Conservation (phyloP, 257 asterid species). For the Prunella vulgaris region DNA sequence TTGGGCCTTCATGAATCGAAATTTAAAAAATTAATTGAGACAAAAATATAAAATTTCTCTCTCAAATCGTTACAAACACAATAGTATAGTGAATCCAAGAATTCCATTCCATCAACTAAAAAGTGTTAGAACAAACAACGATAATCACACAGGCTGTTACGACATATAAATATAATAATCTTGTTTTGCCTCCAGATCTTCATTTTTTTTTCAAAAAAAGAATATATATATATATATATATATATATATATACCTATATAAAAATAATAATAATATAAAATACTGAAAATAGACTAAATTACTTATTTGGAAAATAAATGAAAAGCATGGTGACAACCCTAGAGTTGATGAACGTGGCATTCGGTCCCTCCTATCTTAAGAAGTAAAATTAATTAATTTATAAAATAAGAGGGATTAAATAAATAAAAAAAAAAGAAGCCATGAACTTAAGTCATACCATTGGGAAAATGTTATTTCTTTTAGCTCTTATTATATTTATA, state of each 20-base stretch:
- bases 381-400: neutral
- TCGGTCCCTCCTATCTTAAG: constrained; percentile 21
- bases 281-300: neutral
- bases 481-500: constrained; percentile 11
- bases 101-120: constrained; percentile 18
- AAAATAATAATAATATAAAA: neutral
- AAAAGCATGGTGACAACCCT: constrained; percentile 24
- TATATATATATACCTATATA: too few relatives aligned
- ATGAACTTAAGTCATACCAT: constrained; percentile 13
- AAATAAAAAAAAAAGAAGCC: too few relatives aligned
- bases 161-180: constrained; percentile 13
- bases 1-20: too few relatives aligned
- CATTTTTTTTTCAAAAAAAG: too few relatives aligned
- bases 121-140: constrained; percentile 11
- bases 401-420: constrained; percentile 18
- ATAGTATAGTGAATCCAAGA: constrained; percentile 6
- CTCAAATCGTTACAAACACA: neutral
- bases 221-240: too few relatives aligned
- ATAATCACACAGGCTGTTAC: neutral
- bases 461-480: constrained; percentile 16
- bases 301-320: constrained; percentile 5
- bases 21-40: too few relatives aligned
- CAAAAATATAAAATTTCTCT: too few relatives aligned
- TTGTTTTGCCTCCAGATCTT: constrained; percentile 2
- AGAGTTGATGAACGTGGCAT: constrained; percentile 26